Base-by-base conservation (phyloP, 2,329 filamentous ascomycete genomes). In the Lachnellula arida region DNA sequence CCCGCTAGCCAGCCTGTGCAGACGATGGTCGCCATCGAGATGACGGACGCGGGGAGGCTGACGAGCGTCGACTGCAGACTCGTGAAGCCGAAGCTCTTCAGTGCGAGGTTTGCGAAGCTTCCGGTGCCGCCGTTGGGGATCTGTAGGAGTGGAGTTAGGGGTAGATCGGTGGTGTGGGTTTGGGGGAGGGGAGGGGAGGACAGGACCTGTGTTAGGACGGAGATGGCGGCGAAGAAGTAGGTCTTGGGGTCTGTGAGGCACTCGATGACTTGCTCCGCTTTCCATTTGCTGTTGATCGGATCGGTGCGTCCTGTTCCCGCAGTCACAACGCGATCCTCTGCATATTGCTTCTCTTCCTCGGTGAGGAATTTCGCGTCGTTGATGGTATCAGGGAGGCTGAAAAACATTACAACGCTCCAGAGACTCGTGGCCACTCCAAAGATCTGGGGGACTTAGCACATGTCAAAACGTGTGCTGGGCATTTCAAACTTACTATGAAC, bases 101-200 rank as follows among this genome's bases (percentile, higher is more conserved):
- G 65, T 3, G 71, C 68, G 4, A 72, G 72, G 63, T 82, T 84
- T 42, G 78, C 77, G 49, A 85, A 84, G 61, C 77, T 80, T 61
- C 81, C 78, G 0, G 80, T 82, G 23, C 83, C 82, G 34, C 82
- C 82, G 58, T 85, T 86, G 42, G 83, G 81, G 23, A 86, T 84
- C 54, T 56, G 12, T 8, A 6, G 14, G 8, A 28, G 28, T 34
- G 22, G 37, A 6, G 6, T 6, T 17, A 28, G 35, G n/a, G 23
- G 34, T 22, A 39, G n/a, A 53, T 34, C 23, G n/a, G 22, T 11
- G 25, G 5, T 6, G n/a, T 44, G 23, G 37, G 67, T 40, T 12
- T 17, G 9, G 17, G 17, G 15, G n/a, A n/a, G n/a, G n/a, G n/a
- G n/a, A n/a, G n/a, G n/a, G n/a, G n/a, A 17, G 22, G 22, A 22